A percentile compares a stretch with the other conserved stretches of the same genome.
Evolutionary conservation across 2,329 filamentous ascomycete species (phyloP).

Genomic region (Magnaporthiopsis incrustans): DNA sequence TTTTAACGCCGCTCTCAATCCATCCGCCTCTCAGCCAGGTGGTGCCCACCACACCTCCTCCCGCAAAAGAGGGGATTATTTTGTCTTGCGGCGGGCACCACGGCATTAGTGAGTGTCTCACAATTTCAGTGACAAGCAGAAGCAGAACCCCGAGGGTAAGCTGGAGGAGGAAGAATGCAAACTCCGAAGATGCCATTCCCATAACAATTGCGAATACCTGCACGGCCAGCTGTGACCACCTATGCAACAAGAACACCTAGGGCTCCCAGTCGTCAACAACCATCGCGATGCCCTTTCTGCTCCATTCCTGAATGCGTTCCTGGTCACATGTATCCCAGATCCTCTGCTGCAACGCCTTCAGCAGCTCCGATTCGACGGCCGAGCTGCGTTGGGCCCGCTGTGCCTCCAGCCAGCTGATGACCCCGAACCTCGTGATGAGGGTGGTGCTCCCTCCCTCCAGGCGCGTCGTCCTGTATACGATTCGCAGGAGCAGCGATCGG

Average conservation of each 20-base stretch:
- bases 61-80: too few relatives aligned
- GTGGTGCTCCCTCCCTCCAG: constrained; percentile 69
- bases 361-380: constrained; percentile 37
- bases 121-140: background rate
- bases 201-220: background rate
- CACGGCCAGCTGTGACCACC: too few relatives aligned
- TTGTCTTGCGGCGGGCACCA: too few relatives aligned
- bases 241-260: background rate
- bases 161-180: background rate
- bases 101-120: background rate
- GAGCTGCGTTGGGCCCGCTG: constrained; percentile 38
- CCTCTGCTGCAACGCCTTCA: constrained; percentile 46
- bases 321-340: constrained; percentile 60
- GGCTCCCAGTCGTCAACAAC: background rate
- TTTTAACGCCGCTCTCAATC: background rate
- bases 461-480: constrained; percentile 60
- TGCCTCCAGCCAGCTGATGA: constrained; percentile 66
- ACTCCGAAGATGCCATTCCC: background rate
- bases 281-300: constrained; percentile 34
- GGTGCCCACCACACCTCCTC: background rate
- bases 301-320: constrained; percentile 60
- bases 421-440: constrained; percentile 68
- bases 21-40: background rate
- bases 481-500: constrained; percentile 49
- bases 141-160: background rate